These are phyloP conservation scores for Odontarrhena argentea DNA, from an alignment of 345 rosid genomes.

Conservation along the genomic window DNA sequence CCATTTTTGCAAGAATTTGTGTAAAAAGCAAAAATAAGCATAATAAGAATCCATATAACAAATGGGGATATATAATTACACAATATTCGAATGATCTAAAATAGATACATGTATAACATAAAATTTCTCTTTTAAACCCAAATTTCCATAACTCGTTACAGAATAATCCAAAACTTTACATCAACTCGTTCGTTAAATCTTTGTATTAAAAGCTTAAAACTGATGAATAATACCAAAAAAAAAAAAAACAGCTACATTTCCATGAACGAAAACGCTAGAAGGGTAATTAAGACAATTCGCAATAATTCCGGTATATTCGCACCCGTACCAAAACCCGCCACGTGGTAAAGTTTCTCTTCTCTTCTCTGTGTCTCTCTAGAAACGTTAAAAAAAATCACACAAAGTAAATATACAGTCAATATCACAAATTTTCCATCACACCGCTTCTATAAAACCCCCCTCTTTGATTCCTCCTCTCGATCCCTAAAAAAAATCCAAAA, in stretches of 20 bases:
- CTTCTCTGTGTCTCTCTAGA: constrained; percentile 4
- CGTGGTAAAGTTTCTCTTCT: constrained; percentile 4
- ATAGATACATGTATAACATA: too few species aligned
- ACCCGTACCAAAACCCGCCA: constrained; percentile 25
- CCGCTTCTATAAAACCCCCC: constrained; percentile 34
- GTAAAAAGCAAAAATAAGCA: constrained; percentile 5
- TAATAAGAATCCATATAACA: background rate
- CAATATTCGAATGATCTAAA: too few species aligned
- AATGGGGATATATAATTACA: background rate
- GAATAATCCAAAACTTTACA: background rate
- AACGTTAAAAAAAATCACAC: constrained; percentile 30
- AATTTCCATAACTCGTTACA: background rate
- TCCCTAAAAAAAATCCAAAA: background rate
- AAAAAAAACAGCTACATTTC: background rate
- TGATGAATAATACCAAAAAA: background rate
- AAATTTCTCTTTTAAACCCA: too few species aligned
- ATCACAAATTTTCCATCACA: constrained; percentile 12
- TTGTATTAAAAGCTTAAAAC: too few species aligned
- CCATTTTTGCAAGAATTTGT: background rate
- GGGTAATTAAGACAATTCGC: background rate
- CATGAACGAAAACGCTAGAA: background rate
- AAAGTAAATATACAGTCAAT: constrained; percentile 30
- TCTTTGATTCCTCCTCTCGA: background rate
- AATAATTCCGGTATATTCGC: constrained; percentile 28
- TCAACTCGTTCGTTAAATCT: background rate